Percentiles rank a stretch among this genome's conserved stretches.
phyloP scores from a whole-genome alignment of 2,329 filamentous ascomycete genomes.

The Lachnum nothofagi region DNA sequence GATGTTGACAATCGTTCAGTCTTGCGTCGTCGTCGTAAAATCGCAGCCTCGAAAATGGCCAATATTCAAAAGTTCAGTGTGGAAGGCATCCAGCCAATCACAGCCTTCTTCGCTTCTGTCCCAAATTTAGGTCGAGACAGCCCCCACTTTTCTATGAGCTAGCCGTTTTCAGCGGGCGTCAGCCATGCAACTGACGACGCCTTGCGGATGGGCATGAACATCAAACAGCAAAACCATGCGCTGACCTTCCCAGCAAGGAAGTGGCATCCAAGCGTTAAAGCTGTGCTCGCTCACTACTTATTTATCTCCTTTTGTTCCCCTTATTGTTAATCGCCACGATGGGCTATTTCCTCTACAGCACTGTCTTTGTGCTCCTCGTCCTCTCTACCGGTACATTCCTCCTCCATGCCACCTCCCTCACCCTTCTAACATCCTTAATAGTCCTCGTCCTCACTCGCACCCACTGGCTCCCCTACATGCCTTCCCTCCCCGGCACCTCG shows the following conservation, averaged over 20 bases:
- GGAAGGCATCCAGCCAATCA: constrained; percentile 15
- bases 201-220: neutral
- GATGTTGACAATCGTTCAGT: constrained; percentile 10
- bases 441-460: constrained; percentile 75
- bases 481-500: constrained; percentile 48
- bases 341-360: constrained; percentile 74
- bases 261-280: too few relatives aligned
- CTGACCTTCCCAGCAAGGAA: too few relatives aligned
- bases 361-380: constrained; percentile 67
- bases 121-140: neutral
- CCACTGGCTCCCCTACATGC: constrained; percentile 68
- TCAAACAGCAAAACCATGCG: neutral
- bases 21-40: constrained; percentile 10
- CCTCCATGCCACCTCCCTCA: constrained; percentile 8
- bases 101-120: neutral
- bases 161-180: neutral
- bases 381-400: constrained; percentile 56
- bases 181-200: neutral
- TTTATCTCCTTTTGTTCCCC: constrained; percentile 6
- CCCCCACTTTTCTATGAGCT: neutral
- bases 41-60: constrained; percentile 7
- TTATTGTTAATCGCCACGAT: constrained; percentile 41
- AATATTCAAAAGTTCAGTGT: constrained; percentile 11
- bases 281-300: neutral
- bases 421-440: constrained; percentile 32